phyloP scores from a whole-genome alignment of 257 asterid species.

The Fraxinus cuspidata region DNA sequence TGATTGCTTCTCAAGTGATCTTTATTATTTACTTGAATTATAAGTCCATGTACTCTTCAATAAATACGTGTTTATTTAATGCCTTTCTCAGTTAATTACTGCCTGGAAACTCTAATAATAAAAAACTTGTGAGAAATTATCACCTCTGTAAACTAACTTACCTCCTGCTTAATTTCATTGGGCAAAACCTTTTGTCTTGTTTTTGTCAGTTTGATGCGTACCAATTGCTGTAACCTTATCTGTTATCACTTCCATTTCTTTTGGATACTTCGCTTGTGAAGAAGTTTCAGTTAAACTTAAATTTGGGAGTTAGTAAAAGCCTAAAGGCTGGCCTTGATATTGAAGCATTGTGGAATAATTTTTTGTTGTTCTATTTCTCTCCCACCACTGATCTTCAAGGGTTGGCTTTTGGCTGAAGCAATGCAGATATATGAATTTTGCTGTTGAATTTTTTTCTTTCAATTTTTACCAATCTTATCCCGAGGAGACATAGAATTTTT shows the following conservation, averaged over 20 bases:
- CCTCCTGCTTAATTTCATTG: slow-evolving; percentile 1
- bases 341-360: background rate
- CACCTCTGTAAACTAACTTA: slow-evolving; percentile 4
- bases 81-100: slow-evolving; percentile 3
- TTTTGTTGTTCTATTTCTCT: background rate
- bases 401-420: slow-evolving; percentile 12
- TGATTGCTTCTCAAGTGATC: slow-evolving; percentile 16
- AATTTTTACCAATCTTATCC: slow-evolving; percentile 15
- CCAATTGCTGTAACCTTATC: background rate
- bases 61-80: background rate
- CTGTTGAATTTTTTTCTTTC: background rate
- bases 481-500: background rate
- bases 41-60: background rate
- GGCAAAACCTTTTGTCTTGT: background rate
- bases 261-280: background rate
- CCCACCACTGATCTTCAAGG: slow-evolving; percentile 9
- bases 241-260: background rate
- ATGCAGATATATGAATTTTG: background rate
- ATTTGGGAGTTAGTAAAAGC: slow-evolving; percentile 6
- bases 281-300: slow-evolving; percentile 6
- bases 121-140: slow-evolving; percentile 2
- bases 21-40: slow-evolving; percentile 2
- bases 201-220: slow-evolving; percentile 4
- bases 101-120: background rate
- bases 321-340: background rate